These are phyloP conservation scores for Apiotrichum mycotoxinovorans DNA, from an alignment of 1,284 basidiomycete species.

Conservation along the genomic window DNA sequence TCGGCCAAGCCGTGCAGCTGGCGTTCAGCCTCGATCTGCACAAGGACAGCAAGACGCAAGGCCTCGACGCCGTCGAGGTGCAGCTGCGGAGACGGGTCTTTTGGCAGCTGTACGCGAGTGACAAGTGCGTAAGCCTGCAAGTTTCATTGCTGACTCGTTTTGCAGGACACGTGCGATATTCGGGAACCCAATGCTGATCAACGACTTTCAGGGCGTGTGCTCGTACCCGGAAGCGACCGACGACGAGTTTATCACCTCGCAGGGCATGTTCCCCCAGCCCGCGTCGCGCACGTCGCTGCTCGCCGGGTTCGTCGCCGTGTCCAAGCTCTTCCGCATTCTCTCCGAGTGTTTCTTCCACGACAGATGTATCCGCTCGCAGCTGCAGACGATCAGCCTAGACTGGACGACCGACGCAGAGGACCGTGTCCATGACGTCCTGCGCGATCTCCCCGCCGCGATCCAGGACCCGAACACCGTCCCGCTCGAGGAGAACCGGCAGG, in stretches of 20 bases:
- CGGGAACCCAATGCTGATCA: conserved; percentile 48
- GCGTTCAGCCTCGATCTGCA: conserved; percentile 47
- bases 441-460: conserved; percentile 34
- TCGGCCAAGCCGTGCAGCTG: conserved; percentile 47
- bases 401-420: conserved; percentile 38
- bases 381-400: conserved; percentile 20
- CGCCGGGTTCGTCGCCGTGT: conserved; percentile 46
- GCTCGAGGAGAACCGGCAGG: conserved; percentile 26
- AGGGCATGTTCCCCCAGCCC: conserved; percentile 49
- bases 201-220: conserved; percentile 48
- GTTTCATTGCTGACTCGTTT: too few relatives aligned
- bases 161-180: conserved; percentile 47
- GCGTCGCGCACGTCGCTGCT: conserved; percentile 37
- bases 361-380: conserved; percentile 31
- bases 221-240: conserved; percentile 44
- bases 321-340: conserved; percentile 43
- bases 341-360: conserved; percentile 49
- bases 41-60: conserved; percentile 41
- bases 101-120: conserved; percentile 47
- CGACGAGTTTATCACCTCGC: conserved; percentile 49
- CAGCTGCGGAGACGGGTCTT: conserved; percentile 47
- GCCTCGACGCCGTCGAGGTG: conserved; percentile 42
- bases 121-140: conserved; percentile 40
- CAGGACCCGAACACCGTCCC: conserved; percentile 28
- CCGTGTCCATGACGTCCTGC: conserved; percentile 34